Percentiles rank a stretch among this genome's conserved stretches.
Evolutionary conservation across 2,329 filamentous ascomycete species (phyloP).

Genomic region (Cordyceps javanica): DNA sequence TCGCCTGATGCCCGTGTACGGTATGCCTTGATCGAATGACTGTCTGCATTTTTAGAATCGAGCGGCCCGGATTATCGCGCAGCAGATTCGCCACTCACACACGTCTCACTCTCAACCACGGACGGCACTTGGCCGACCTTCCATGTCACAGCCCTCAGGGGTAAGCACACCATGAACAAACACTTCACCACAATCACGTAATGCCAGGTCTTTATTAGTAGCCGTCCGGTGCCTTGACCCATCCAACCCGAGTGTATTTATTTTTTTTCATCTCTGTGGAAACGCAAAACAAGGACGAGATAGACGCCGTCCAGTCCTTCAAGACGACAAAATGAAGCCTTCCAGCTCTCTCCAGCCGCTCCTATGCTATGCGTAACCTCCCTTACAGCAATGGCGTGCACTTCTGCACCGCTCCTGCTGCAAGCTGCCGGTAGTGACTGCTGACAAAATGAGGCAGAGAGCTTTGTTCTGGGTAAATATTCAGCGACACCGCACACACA

Average conservation of each 20-base stretch:
- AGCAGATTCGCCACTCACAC: slow-evolving; percentile 7
- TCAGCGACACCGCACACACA: background rate
- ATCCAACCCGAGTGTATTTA: slow-evolving; percentile 7
- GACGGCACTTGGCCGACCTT: background rate
- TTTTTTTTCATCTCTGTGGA: slow-evolving; percentile 2
- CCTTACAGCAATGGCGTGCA: background rate
- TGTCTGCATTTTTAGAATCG: background rate
- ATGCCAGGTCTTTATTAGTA: background rate
- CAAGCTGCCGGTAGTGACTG: background rate
- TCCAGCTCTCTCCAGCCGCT: background rate
- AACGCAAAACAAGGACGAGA: background rate
- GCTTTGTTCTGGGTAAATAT: background rate
- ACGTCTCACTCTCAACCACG: background rate
- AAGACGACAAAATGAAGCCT: background rate
- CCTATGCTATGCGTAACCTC: slow-evolving; percentile 5
- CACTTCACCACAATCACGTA: background rate
- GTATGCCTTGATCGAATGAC: background rate
- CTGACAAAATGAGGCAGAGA: background rate
- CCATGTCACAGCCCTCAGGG: slow-evolving; percentile 11
- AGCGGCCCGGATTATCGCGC: slow-evolving; percentile 1
- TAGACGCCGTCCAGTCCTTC: background rate
- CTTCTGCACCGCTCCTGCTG: slow-evolving; percentile 1
- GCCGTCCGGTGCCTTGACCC: background rate
- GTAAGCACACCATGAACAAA: background rate
- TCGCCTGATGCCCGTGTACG: background rate